Percentiles rank a stretch among this genome's conserved stretches.
phyloP scores from a whole-genome alignment of 441 rosid genomes.

The Mallotus repandus region DNA sequence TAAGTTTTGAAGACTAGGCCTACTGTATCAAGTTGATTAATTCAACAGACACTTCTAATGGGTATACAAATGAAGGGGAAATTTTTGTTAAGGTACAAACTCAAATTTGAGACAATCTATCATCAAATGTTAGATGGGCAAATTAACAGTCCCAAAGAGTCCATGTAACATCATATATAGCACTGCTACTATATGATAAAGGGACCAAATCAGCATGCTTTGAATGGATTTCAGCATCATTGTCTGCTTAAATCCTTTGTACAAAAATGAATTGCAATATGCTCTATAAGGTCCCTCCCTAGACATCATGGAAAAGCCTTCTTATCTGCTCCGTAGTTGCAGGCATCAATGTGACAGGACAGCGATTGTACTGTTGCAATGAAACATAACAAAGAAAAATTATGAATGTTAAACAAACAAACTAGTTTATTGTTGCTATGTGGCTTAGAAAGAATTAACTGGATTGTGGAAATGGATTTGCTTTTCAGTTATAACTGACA shows the following conservation, averaged over 20 bases:
- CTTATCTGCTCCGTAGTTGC: slow-evolving; percentile 79
- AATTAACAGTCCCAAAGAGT: not conserved
- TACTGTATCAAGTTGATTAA: no score
- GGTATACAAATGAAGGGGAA: not conserved
- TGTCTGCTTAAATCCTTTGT: not conserved
- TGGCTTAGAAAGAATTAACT: no score
- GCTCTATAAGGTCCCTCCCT: slow-evolving; percentile 12
- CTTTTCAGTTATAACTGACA: no score
- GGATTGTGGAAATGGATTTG: not conserved
- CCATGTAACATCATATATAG: not conserved
- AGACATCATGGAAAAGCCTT: slow-evolving; percentile 90
- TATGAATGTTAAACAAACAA: not conserved
- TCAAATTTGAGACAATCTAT: not conserved
- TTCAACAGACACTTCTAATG: no score
- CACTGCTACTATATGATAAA: not conserved
- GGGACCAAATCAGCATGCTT: slow-evolving; percentile 1
- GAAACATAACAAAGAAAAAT: slow-evolving; percentile 5
- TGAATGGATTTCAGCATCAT: not conserved
- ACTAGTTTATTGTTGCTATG: no score
- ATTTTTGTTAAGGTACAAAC: not conserved
- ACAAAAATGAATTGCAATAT: not conserved
- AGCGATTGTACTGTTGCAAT: slow-evolving; percentile 74
- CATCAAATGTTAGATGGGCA: not conserved
- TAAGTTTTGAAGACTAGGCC: not conserved
- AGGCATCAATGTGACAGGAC: slow-evolving; percentile 87